phyloP scores from a whole-genome alignment of 2,329 filamentous ascomycete genomes.

The Trichoderma sp. region DNA sequence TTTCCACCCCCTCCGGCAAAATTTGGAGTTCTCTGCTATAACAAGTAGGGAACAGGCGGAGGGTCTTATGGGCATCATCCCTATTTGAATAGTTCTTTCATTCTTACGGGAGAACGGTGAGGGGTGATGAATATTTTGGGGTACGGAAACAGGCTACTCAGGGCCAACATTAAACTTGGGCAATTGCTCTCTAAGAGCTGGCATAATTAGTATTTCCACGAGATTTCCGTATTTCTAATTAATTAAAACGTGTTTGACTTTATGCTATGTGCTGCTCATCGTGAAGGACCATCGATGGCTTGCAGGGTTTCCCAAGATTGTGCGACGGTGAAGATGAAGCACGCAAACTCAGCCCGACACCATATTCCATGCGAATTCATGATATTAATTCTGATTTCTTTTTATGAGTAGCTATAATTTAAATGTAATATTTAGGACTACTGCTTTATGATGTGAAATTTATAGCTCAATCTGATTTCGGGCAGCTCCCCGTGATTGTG shows the following conservation, averaged over 20 bases:
- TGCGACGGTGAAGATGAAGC: not conserved
- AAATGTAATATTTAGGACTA: not conserved
- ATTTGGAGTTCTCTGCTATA: not conserved
- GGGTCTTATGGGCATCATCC: too few species aligned
- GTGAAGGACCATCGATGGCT: not conserved
- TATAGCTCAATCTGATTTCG: not conserved
- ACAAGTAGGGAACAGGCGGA: too few species aligned
- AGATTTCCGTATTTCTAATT: not conserved
- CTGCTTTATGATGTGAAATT: not conserved
- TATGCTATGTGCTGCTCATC: not conserved
- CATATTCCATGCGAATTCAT: not conserved
- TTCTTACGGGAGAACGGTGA: too few species aligned
- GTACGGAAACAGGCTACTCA: too few species aligned
- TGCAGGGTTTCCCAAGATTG: not conserved
- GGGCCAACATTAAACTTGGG: too few species aligned
- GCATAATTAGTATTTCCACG: not conserved
- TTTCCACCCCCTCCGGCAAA: not conserved
- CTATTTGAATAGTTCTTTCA: too few species aligned
- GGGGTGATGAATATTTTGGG: too few species aligned
- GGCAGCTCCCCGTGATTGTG: not conserved
- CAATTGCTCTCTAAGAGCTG: too few species aligned
- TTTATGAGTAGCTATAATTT: not conserved
- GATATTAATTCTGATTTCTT: not conserved
- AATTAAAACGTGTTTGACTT: not conserved
- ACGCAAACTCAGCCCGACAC: not conserved